Evolutionary conservation across 805 yeast species (phyloP), one percentile per base, ranked within the genome.

Genomic region (Brettanomyces anomalus): DNA sequence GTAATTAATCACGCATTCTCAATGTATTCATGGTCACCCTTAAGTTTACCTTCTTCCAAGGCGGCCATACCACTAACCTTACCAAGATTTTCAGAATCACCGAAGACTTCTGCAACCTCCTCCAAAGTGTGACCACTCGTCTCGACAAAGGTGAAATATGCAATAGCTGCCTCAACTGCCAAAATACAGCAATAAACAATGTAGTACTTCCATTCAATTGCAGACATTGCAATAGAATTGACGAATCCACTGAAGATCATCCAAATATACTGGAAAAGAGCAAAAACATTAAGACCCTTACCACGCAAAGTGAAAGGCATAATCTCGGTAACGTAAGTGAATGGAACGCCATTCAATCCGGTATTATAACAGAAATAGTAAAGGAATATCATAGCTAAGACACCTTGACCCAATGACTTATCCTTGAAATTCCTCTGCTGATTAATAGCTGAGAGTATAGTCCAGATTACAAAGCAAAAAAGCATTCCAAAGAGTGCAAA

Each of bases 331-430:
- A 66, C 50, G 52, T 72, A 73, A 37, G 70, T 51, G 52, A 56
- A 65, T 41, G 75, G 73, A 43, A 71, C 60, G 40, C 76, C 76
- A 44, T 70, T 68, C 41, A 60, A 52, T 33, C 71, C 72, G 36
- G 64, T 55, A 49, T 68, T 62, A 57, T 71, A 72, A 34, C 63
- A 60, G 41, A 57, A 50, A 55, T 65, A 63, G 66, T 62, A 71
- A 34, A 73, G 51, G 65, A 72, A 74, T 42, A 75, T 72, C 76
- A 74, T 68, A 6, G 74, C 74, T n/a, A 55, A 39, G 14, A 51
- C 40, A 20, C 46, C 49, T 43, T 51, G 43, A 33, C 49, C 42
- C 31, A 46, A 41, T 26, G 78, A 71, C 20, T 40, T 39, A 21
- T 42, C 41, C 1, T 36, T 18, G 34, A 38, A 38, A 4, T 38